Percentiles rank a stretch among this genome's conserved stretches.
Evolutionary conservation across 192 early-diverging fungal genomes (phyloP).

Genomic region (Lobosporangium transversale): DNA sequence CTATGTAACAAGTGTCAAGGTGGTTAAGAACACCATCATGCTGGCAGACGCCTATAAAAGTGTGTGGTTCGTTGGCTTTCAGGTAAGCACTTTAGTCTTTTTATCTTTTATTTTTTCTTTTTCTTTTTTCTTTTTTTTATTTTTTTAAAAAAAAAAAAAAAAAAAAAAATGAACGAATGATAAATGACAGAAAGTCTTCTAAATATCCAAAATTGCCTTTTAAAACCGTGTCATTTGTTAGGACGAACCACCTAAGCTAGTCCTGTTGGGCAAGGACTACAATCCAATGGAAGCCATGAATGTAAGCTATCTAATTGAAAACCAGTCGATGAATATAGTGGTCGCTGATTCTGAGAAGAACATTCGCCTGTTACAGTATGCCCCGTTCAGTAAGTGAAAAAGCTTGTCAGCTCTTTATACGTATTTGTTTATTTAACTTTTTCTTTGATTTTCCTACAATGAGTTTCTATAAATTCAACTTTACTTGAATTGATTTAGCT

Average conservation of each 20-base stretch:
- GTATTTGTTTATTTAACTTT: background rate
- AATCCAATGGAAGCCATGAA: constrained; percentile 77
- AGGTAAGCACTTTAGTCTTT: constrained; percentile 58
- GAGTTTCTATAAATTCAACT: background rate
- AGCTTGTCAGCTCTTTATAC: too few species aligned
- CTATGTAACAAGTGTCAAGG: constrained; percentile 82
- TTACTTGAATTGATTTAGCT: background rate
- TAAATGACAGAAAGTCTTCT: too few species aligned
- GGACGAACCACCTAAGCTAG: constrained; percentile 92
- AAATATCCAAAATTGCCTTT: too few species aligned
- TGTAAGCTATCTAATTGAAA: constrained; percentile 83
- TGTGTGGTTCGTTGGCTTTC: constrained; percentile 92
- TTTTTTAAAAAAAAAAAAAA: too few species aligned
- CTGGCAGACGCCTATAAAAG: constrained; percentile 89
- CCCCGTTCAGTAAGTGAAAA: constrained; percentile 85
- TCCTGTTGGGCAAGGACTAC: constrained; percentile 90
- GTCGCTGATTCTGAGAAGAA: constrained; percentile 87
- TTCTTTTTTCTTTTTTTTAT: background rate
- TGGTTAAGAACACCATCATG: constrained; percentile 90
- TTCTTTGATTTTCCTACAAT: background rate
- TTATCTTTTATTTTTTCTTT: background rate
- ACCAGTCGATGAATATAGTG: constrained; percentile 75
- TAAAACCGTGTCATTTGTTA: too few species aligned
- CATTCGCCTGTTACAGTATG: constrained; percentile 84
- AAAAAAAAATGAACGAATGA: too few species aligned